Conservation (phyloP, 305 asterid genomes). For the Fraxinus angustifolia region DNA sequence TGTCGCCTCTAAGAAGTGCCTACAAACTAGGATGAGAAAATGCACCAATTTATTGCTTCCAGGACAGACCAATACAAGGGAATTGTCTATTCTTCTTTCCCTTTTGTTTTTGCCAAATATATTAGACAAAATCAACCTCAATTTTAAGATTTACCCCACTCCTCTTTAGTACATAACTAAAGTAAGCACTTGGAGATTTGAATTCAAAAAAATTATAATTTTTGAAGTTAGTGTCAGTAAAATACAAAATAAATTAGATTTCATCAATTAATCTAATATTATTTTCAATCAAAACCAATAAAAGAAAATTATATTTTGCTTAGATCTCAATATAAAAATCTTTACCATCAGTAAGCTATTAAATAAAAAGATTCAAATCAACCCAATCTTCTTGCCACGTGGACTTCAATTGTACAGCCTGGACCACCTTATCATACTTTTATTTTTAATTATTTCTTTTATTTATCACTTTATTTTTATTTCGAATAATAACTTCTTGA, state of each 20-base stretch:
- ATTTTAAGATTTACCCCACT: slow-evolving; percentile 15
- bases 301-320: background rate
- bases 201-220: background rate
- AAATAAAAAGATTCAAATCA: slow-evolving; percentile 1
- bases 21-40: background rate
- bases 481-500: too few relatives aligned
- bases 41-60: slow-evolving; percentile 10
- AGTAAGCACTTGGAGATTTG: background rate
- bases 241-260: background rate
- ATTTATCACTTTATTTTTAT: background rate
- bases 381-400: slow-evolving; percentile 33
- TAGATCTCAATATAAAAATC: background rate
- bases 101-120: slow-evolving; percentile 25
- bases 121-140: slow-evolving; percentile 34
- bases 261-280: background rate
- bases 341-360: background rate
- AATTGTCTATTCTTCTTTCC: slow-evolving; percentile 24
- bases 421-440: slow-evolving; percentile 36
- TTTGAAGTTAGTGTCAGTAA: background rate
- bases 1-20: slow-evolving; percentile 10
- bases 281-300: background rate
- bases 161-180: background rate
- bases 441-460: slow-evolving; percentile 18
- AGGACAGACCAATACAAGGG: slow-evolving; percentile 24
- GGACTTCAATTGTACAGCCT: slow-evolving; percentile 36